These are phyloP conservation scores for Taphrina betulina DNA, from an alignment of 1,139 yeast genomes.

Conservation along the genomic window DNA sequence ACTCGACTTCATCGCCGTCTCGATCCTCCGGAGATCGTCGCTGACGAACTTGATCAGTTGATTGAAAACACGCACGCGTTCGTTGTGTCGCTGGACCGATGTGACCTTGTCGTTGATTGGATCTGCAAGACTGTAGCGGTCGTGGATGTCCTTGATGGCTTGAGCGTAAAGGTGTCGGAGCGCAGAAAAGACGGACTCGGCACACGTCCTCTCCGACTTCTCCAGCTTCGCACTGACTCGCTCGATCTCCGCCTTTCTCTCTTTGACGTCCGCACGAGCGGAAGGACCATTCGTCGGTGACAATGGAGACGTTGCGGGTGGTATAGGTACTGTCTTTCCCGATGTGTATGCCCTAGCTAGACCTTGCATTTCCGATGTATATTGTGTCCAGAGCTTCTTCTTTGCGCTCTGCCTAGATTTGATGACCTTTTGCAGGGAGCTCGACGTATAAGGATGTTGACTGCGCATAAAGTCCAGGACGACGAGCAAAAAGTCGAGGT, in stretches of 20 bases:
- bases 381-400: slow-evolving; percentile 21
- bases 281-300: background rate
- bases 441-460: slow-evolving; percentile 29
- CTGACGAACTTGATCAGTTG: slow-evolving; percentile 17
- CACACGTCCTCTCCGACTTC: slow-evolving; percentile 17
- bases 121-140: slow-evolving; percentile 22
- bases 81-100: slow-evolving; percentile 22
- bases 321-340: slow-evolving; percentile 14
- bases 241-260: slow-evolving; percentile 2
- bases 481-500: slow-evolving; percentile 12
- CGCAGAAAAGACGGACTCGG: slow-evolving; percentile 22
- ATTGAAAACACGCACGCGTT: slow-evolving; percentile 29
- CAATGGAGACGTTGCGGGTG: slow-evolving; percentile 5
- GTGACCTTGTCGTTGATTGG: slow-evolving; percentile 31
- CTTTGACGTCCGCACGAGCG: background rate
- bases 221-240: slow-evolving; percentile 1
- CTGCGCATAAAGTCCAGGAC: slow-evolving; percentile 25
- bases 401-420: slow-evolving; percentile 21
- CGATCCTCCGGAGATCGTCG: slow-evolving; percentile 16
- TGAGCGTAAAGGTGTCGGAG: slow-evolving; percentile 15
- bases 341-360: slow-evolving; percentile 21
- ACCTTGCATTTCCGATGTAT: slow-evolving; percentile 29
- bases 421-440: slow-evolving; percentile 15
- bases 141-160: slow-evolving; percentile 13
- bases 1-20: slow-evolving; percentile 5